Percentiles rank a stretch among this genome's conserved stretches.
Evolutionary conservation across 139 green algal genomes (phyloP).

Genomic region (Coelastrella sp.): DNA sequence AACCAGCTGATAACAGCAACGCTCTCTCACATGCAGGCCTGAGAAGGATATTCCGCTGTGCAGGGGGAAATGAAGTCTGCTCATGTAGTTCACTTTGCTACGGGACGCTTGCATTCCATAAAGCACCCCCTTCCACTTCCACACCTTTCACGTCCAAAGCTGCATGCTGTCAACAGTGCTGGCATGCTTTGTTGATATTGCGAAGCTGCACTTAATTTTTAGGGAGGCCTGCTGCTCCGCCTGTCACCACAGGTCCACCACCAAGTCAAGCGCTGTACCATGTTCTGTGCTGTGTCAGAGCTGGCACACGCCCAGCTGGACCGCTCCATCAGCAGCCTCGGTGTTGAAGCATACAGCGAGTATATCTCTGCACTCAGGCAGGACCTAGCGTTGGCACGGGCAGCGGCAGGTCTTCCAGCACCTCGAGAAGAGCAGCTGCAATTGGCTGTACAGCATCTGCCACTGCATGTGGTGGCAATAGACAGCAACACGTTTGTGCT

Average conservation of each 20-base stretch:
- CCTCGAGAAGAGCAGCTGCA: constrained; percentile 25
- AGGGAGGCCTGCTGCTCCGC: neutral
- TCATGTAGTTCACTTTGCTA: no score
- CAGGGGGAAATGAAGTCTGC: no score
- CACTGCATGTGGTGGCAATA: constrained; percentile 61
- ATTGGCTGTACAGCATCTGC: constrained; percentile 52
- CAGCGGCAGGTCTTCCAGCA: constrained; percentile 47
- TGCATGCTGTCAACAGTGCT: no score
- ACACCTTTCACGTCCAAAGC: no score
- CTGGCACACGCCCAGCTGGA: constrained; percentile 61
- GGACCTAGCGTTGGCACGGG: constrained; percentile 41
- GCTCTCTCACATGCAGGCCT: no score
- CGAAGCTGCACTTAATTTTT: no score
- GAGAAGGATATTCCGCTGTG: no score
- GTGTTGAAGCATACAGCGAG: constrained; percentile 60
- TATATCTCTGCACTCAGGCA: constrained; percentile 57
- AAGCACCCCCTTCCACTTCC: no score
- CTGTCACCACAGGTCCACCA: constrained; percentile 53
- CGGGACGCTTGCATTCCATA: no score
- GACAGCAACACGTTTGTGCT: constrained; percentile 70
- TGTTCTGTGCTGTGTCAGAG: constrained; percentile 61
- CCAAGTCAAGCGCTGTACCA: constrained; percentile 6
- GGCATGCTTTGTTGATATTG: no score
- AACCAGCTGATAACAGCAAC: no score
- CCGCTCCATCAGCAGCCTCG: constrained; percentile 46